These are phyloP conservation scores for Aspergillus felis DNA, from an alignment of 2,329 filamentous ascomycete species.

Conservation along the genomic window DNA sequence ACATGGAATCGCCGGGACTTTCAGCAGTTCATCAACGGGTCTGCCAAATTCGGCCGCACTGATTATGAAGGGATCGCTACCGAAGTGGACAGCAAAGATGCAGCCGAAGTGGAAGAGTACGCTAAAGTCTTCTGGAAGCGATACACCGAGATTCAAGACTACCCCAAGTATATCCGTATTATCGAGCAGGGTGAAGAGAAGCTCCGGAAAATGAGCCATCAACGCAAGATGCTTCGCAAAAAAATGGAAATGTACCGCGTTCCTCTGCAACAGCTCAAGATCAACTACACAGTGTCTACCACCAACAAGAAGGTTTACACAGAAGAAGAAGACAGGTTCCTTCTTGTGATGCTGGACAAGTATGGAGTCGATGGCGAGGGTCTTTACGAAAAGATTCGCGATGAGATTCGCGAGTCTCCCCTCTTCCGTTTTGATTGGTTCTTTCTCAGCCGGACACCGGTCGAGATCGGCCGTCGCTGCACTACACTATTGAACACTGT, in stretches of 20 bases:
- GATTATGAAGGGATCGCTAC: constrained; percentile 81
- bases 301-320: constrained; percentile 99
- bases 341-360: constrained; percentile 88
- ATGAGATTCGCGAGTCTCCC: constrained; percentile 90
- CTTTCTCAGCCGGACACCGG: constrained; percentile 89
- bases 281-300: constrained; percentile 97
- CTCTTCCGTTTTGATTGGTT: constrained; percentile 99
- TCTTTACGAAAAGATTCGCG: constrained; percentile 90
- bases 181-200: constrained; percentile 94
- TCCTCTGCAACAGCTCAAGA: constrained; percentile 93
- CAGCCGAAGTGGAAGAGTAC: constrained; percentile 82
- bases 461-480: constrained; percentile 87
- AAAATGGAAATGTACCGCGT: constrained; percentile 98
- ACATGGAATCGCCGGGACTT: constrained; percentile 98
- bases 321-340: constrained; percentile 93
- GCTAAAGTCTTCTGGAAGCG: constrained; percentile 96
- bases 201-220: constrained; percentile 81
- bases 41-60: constrained; percentile 82
- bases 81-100: constrained; percentile 86
- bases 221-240: constrained; percentile 87
- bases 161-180: constrained; percentile 78
- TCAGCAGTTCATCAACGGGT: constrained; percentile 95
- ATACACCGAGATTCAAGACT: constrained; percentile 85
- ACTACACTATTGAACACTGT: constrained; percentile 93
- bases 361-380: constrained; percentile 87